A percentile compares a stretch with the other conserved stretches of the same genome.
phyloP scores from a whole-genome alignment of 495 filamentous ascomycete species.

The Bacidia rubella region DNA sequence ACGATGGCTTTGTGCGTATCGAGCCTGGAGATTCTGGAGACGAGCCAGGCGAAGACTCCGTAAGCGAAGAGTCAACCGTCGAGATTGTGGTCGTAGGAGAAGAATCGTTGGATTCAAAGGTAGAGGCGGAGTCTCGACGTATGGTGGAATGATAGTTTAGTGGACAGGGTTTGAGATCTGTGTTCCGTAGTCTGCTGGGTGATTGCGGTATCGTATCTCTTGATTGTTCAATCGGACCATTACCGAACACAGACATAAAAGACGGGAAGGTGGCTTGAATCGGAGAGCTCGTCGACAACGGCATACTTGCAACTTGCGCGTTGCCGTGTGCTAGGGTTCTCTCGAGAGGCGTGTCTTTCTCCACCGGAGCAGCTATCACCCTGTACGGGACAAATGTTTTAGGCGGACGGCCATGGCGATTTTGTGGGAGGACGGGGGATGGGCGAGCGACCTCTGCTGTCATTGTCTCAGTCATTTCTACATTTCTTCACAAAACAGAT shows the following conservation, averaged over 20 bases:
- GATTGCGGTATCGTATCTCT: constrained; percentile 7
- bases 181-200: constrained; percentile 2
- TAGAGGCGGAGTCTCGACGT: constrained; percentile 41
- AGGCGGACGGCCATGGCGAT: constrained; percentile 10
- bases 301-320: constrained; percentile 15
- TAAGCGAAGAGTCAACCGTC: constrained; percentile 75
- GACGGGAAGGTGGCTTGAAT: constrained; percentile 20
- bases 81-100: constrained; percentile 94
- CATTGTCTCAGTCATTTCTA: constrained; percentile 12
- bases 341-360: constrained; percentile 4
- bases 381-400: constrained; percentile 2
- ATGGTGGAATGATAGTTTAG: constrained; percentile 18
- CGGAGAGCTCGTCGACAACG: constrained; percentile 19
- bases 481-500: constrained; percentile 2
- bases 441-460: constrained; percentile 9
- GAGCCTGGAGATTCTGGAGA: constrained; percentile 66
- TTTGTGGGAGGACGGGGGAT: constrained; percentile 8
- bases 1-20: constrained; percentile 23
- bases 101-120: constrained; percentile 77
- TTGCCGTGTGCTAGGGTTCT: neutral
- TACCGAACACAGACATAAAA: constrained; percentile 23
- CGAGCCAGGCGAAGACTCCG: constrained; percentile 85
- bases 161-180: constrained; percentile 7
- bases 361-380: constrained; percentile 6
- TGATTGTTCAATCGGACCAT: constrained; percentile 9